Conservation (phyloP, 139 green algal species). For the Asterochloris erici region DNA sequence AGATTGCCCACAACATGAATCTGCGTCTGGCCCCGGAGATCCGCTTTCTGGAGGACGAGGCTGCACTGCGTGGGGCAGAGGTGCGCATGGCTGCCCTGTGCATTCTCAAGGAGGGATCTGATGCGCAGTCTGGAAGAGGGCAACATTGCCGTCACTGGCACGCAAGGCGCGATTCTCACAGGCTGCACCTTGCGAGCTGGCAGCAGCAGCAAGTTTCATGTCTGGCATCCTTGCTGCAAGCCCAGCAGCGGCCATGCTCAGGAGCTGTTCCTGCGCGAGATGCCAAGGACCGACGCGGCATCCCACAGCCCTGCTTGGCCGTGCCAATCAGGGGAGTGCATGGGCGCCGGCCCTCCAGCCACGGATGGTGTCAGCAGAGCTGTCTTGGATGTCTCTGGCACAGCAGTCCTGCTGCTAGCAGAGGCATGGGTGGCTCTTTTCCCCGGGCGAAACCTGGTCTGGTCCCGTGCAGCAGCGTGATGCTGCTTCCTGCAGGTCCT, state of each 20-base stretch:
- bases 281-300: background rate
- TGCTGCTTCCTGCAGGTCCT: too few species aligned
- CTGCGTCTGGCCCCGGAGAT: slow-evolving; percentile 86
- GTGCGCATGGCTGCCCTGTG: background rate
- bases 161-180: background rate
- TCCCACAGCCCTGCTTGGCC: background rate
- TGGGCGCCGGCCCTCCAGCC: too few species aligned
- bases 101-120: background rate
- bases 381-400: too few species aligned
- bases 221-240: background rate
- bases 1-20: slow-evolving; percentile 45
- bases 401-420: too few species aligned
- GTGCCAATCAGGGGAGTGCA: background rate
- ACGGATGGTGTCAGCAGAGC: too few species aligned
- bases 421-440: too few species aligned
- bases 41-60: slow-evolving; percentile 85
- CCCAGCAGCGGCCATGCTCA: background rate
- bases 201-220: background rate
- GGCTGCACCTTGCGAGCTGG: too few species aligned
- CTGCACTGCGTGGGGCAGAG: slow-evolving; percentile 19
- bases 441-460: too few species aligned
- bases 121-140: background rate
- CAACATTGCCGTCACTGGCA: background rate
- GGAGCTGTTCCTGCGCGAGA: background rate
- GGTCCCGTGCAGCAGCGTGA: too few species aligned